Conservation (phyloP, 306 rosid species). For the Vigna nakashimae region DNA sequence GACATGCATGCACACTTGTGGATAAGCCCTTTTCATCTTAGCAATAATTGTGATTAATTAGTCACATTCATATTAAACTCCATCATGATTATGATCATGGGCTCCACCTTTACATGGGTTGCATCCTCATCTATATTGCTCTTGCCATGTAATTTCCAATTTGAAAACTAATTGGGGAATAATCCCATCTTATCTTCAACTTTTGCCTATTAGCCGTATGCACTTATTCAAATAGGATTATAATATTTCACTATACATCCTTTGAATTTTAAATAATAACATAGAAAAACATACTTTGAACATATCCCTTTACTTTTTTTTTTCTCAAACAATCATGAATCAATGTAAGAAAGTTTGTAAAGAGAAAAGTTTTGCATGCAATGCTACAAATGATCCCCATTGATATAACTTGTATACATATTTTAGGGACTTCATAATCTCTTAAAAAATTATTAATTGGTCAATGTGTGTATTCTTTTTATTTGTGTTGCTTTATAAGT, state of each 20-base stretch:
- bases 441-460: too few species aligned
- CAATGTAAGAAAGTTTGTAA: background rate
- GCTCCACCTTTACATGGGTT: constrained; percentile 61
- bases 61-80: constrained; percentile 37
- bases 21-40: constrained; percentile 38
- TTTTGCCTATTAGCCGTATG: background rate
- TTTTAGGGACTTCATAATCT: too few species aligned
- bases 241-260: background rate
- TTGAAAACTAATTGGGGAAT: background rate
- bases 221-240: background rate
- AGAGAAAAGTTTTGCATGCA: background rate
- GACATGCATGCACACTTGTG: constrained; percentile 26
- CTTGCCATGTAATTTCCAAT: background rate
- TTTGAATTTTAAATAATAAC: background rate
- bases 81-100: constrained; percentile 52
- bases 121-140: background rate
- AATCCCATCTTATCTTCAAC: constrained; percentile 8
- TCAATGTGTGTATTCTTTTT: background rate
- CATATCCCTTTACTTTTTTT: background rate
- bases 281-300: background rate
- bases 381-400: background rate
- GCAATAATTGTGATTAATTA: constrained; percentile 51
- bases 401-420: background rate
- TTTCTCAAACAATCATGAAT: background rate
- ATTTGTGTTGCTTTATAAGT: background rate